Conservation (phyloP, 2,329 filamentous ascomycete species). For the Aureobasidium sp. region DNA sequence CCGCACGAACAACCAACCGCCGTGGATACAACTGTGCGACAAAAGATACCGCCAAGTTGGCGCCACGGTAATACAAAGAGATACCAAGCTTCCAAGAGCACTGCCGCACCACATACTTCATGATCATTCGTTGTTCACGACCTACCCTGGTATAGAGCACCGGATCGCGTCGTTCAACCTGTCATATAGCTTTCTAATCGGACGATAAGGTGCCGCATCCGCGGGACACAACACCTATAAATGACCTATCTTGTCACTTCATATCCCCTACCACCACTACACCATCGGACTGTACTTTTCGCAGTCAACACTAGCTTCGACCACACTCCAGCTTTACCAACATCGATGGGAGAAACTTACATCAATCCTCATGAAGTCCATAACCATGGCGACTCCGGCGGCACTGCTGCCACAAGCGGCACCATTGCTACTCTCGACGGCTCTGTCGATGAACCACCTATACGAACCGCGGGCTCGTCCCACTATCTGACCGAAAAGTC, state of each 20-base stretch:
- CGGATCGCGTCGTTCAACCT: neutral
- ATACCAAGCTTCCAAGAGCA: constrained; percentile 1
- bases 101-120: neutral
- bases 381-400: constrained; percentile 16
- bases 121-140: neutral
- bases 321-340: neutral
- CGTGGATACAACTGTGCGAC: neutral
- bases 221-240: neutral
- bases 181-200: neutral
- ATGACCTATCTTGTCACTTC: neutral
- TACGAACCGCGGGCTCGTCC: constrained; percentile 24
- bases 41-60: neutral
- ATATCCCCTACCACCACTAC: neutral
- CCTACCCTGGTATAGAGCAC: neutral
- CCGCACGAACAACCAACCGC: neutral
- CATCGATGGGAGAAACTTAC: constrained; percentile 22
- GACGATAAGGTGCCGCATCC: neutral
- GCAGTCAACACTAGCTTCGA: neutral
- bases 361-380: constrained; percentile 16
- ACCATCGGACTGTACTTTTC: neutral
- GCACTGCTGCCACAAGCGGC: constrained; percentile 17
- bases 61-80: constrained; percentile 1
- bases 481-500: constrained; percentile 20
- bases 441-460: constrained; percentile 23
- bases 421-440: constrained; percentile 19